phyloP scores from a whole-genome alignment of 164 flowering plant genomes.

The Sedum album region DNA sequence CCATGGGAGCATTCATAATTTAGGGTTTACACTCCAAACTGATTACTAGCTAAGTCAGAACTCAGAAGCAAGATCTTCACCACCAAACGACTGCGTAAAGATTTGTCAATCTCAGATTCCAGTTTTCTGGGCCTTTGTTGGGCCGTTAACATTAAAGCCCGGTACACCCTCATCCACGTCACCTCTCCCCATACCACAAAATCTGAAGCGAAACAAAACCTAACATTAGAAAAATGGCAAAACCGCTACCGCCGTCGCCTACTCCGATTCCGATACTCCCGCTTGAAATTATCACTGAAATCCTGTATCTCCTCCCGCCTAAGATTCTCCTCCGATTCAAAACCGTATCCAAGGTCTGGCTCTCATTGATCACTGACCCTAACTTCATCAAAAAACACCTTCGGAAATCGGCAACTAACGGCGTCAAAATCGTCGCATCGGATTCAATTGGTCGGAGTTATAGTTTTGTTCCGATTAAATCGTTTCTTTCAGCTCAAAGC shows the following conservation, averaged over 20 bases:
- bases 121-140: too few relatives aligned
- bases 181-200: too few relatives aligned
- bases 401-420: background rate
- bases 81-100: too few relatives aligned
- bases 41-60: too few relatives aligned
- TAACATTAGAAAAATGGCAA: background rate
- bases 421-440: background rate
- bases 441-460: background rate
- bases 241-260: background rate
- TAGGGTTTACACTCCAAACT: too few relatives aligned
- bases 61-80: too few relatives aligned
- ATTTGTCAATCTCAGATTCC: too few relatives aligned
- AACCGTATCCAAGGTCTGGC: constrained; percentile 9
- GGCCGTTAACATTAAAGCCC: too few relatives aligned
- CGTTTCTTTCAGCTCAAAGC: background rate
- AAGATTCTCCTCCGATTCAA: constrained; percentile 7
- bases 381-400: background rate
- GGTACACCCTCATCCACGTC: too few relatives aligned
- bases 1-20: too few relatives aligned
- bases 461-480: background rate
- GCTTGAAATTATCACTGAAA: constrained; percentile 1
- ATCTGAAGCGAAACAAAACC: background rate
- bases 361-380: constrained; percentile 9
- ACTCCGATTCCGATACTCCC: constrained; percentile 6
- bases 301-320: background rate